A percentile compares a stretch with the other conserved stretches of the same genome.
phyloP scores from a whole-genome alignment of 1,139 yeast species.

The Yamadazyma buinensis region DNA sequence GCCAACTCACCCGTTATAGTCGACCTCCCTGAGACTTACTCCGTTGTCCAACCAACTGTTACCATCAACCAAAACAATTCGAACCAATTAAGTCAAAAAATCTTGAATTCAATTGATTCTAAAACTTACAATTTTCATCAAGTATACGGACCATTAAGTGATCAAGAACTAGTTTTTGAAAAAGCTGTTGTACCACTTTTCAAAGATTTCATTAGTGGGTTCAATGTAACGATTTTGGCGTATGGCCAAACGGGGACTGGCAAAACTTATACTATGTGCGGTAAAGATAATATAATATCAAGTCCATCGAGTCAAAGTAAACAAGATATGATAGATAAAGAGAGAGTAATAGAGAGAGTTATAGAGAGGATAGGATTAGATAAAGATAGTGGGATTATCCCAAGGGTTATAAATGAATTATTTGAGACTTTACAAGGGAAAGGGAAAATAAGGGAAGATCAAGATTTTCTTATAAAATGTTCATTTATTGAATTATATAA shows the following conservation, averaged over 20 bases:
- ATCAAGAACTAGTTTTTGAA: slow-evolving; percentile 54
- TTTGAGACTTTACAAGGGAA: slow-evolving; percentile 31
- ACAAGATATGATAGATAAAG: slow-evolving; percentile 4
- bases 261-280: slow-evolving; percentile 86
- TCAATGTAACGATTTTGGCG: slow-evolving; percentile 77
- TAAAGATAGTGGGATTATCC: slow-evolving; percentile 61
- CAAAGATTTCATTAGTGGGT: slow-evolving; percentile 63
- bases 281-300: slow-evolving; percentile 26
- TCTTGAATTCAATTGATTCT: slow-evolving; percentile 16
- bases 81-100: slow-evolving; percentile 13
- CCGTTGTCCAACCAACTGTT: slow-evolving; percentile 30
- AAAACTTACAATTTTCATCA: slow-evolving; percentile 69
- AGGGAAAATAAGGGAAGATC: too few relatives aligned
- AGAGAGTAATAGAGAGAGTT: background rate
- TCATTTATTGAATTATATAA: slow-evolving; percentile 73
- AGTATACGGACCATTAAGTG: slow-evolving; percentile 70
- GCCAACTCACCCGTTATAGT: slow-evolving; percentile 76
- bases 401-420: slow-evolving; percentile 55
- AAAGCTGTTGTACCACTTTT: slow-evolving; percentile 64
- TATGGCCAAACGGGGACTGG: slow-evolving; percentile 94
- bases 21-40: slow-evolving; percentile 50
- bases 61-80: slow-evolving; percentile 31
- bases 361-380: too few relatives aligned
- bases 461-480: slow-evolving; percentile 61
- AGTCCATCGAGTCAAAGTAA: background rate